phyloP scores from a whole-genome alignment of 257 asterid genomes.

The Solanum ahanhuiri region DNA sequence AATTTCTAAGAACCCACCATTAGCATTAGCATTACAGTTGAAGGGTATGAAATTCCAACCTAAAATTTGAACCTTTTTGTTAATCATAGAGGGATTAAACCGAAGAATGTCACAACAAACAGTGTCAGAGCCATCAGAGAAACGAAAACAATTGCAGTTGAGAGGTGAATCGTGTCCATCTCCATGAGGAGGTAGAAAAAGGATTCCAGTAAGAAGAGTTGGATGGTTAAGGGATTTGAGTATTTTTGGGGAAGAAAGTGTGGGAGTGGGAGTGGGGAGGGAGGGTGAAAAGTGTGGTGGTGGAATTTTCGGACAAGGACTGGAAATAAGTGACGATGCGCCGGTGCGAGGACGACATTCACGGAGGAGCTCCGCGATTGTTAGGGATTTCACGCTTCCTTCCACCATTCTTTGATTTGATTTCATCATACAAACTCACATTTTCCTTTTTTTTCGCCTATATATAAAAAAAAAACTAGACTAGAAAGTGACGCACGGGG shows the following conservation, averaged over 20 bases:
- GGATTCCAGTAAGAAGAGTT: constrained; percentile 39
- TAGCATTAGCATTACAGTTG: constrained; percentile 1
- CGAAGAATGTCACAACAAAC: constrained; percentile 67
- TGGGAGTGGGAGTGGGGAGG: neutral
- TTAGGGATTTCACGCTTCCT: constrained; percentile 14
- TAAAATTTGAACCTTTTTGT: constrained; percentile 23
- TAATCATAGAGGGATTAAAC: constrained; percentile 40
- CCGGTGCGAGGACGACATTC: constrained; percentile 45
- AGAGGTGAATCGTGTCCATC: neutral
- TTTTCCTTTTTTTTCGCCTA: neutral
- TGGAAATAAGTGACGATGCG: constrained; percentile 27
- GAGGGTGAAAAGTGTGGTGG: constrained; percentile 4
- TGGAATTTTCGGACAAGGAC: neutral
- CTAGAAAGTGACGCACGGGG: too few relatives aligned
- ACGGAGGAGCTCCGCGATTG: constrained; percentile 40
- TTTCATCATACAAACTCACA: neutral
- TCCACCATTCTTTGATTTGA: constrained; percentile 27
- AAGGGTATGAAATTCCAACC: constrained; percentile 81
- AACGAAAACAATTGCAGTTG: constrained; percentile 49
- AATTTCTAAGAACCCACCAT: constrained; percentile 65
- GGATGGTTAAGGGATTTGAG: constrained; percentile 48
- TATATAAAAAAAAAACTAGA: too few relatives aligned
- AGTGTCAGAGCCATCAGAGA: constrained; percentile 42
- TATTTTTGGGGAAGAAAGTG: constrained; percentile 17
- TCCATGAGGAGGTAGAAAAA: constrained; percentile 32